Percentiles rank a stretch among this genome's conserved stretches.
phyloP scores from a whole-genome alignment of 306 rosid genomes.

The Cucumis melo region DNA sequence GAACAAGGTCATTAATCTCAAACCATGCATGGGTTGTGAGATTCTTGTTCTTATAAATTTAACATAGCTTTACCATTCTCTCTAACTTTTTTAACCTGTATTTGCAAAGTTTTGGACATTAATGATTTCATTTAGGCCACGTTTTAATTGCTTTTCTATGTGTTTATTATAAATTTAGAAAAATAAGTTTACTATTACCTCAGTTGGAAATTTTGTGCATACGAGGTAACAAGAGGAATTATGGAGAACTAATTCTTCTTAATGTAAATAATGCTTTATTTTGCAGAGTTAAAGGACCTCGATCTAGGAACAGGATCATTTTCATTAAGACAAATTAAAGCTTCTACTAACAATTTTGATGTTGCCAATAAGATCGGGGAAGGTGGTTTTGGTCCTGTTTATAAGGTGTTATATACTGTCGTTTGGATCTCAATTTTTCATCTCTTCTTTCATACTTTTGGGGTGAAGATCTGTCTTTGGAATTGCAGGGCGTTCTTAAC shows the following conservation, averaged over 20 bases:
- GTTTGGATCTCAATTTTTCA: not conserved
- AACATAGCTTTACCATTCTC: not conserved
- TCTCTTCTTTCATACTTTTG: not conserved
- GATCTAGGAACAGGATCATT: conserved; percentile 36
- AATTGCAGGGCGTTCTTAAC: conserved; percentile 25
- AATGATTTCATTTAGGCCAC: not conserved
- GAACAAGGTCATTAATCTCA: conserved; percentile 21
- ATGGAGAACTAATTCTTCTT: not conserved
- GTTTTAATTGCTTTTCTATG: no score
- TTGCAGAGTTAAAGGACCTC: conserved; percentile 28
- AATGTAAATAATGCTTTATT: not conserved
- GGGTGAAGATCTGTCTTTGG: not conserved
- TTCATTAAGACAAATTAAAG: conserved; percentile 39
- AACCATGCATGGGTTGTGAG: not conserved
- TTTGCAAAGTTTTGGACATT: not conserved
- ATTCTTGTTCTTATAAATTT: not conserved
- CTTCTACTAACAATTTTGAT: conserved; percentile 49
- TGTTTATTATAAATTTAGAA: no score
- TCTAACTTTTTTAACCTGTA: not conserved
- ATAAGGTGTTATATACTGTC: conserved; percentile 24
- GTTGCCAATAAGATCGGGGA: conserved; percentile 38
- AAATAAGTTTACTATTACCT: not conserved
- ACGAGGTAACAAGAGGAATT: not conserved
- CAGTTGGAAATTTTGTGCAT: not conserved
- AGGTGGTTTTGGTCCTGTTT: conserved; percentile 59